phyloP scores from a whole-genome alignment of 225 moss, liverwort and hornwort species.

The Climacium dendroides region DNA sequence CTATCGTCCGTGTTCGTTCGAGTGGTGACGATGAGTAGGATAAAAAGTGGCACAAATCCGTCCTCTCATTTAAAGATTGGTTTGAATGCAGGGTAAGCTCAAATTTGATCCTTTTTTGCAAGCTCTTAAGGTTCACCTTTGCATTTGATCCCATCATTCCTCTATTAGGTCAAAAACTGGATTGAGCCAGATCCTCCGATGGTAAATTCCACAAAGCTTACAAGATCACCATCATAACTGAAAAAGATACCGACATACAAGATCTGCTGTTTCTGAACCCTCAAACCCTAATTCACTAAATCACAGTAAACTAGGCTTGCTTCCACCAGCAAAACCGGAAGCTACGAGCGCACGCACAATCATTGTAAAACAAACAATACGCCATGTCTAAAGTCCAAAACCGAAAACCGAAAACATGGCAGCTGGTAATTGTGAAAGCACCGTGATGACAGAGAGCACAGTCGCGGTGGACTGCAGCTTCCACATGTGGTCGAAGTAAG shows the following conservation, averaged over 20 bases:
- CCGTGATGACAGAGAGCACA: constrained; percentile 20
- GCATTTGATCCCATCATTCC: not conserved
- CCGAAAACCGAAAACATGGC: not conserved
- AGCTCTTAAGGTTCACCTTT: not conserved
- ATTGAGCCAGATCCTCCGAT: not conserved
- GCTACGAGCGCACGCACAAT: not conserved
- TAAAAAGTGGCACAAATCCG: not conserved
- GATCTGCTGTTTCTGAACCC: not conserved
- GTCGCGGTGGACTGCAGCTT: constrained; percentile 23
- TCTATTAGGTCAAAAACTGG: not conserved
- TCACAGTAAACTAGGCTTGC: not conserved
- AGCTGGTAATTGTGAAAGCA: not conserved
- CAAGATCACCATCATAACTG: not conserved
- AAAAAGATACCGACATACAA: not conserved
- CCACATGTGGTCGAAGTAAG: constrained; percentile 61
- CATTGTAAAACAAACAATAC: not conserved
- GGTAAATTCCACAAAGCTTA: not conserved
- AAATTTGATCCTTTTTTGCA: not conserved
- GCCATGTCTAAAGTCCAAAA: not conserved
- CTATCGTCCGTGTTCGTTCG: not conserved
- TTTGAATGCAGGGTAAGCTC: not conserved
- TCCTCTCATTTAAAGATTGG: not conserved
- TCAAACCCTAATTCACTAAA: not conserved
- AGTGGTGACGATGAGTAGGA: not conserved
- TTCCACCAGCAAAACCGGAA: not conserved